Evolutionary conservation across 257 asterid species (phyloP).

Genomic region (Solanum piurae): DNA sequence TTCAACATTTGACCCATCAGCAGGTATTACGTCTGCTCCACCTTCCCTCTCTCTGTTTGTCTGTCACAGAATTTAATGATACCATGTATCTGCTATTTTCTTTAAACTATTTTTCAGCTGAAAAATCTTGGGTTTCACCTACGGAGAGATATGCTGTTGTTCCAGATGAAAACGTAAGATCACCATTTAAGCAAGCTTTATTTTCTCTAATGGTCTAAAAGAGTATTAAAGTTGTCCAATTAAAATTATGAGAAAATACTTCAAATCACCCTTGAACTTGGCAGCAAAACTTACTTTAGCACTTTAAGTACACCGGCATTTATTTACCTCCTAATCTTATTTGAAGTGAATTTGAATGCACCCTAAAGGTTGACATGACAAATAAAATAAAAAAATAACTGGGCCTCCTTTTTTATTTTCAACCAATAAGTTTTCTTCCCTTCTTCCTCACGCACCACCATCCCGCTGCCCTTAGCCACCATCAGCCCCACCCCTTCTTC

Average conservation of each 20-base stretch:
- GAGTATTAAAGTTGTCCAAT: not conserved
- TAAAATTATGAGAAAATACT: not conserved
- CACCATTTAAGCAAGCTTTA: not conserved
- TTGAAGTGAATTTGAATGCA: not conserved
- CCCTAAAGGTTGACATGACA: not conserved
- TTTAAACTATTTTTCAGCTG: constrained; percentile 24
- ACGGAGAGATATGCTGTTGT: constrained; percentile 94
- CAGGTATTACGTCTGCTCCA: constrained; percentile 29
- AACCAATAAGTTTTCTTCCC: not conserved
- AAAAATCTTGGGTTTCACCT: constrained; percentile 66
- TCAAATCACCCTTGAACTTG: not conserved
- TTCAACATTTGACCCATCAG: constrained; percentile 47
- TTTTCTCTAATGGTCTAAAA: not conserved
- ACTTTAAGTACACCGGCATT: not conserved
- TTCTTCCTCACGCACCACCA: not conserved
- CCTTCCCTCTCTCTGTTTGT: not conserved
- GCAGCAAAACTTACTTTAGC: not conserved
- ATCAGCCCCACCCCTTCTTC: not conserved
- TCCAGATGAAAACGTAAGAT: constrained; percentile 71
- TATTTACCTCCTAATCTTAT: not conserved
- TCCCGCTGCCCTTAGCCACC: not conserved
- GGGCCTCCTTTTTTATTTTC: not conserved
- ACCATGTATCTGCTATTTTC: not conserved
- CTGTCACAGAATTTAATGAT: not conserved
- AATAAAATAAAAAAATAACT: too few species aligned